Evolutionary conservation across 2,329 filamentous ascomycete genomes (phyloP), one percentile per base, ranked within the genome.

Genomic region (Aphanocladium album): DNA sequence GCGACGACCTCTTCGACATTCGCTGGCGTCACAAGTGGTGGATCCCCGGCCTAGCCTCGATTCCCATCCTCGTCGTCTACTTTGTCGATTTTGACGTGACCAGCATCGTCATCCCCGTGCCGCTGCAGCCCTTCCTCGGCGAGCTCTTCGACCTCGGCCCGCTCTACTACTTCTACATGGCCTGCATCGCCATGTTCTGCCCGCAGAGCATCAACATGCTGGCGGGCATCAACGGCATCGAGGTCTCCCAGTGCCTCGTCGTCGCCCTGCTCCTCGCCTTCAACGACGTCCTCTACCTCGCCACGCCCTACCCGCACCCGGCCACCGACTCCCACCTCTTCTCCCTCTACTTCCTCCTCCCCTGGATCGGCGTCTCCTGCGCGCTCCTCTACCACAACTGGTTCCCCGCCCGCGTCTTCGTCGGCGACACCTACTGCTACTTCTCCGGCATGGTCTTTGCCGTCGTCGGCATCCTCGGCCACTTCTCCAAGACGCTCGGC

Each of bases 401-500:
- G 90, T 99, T 92, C 72, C 95, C 95, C 0, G 91, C 93, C 25
- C 88, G 87, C 68, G 95, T 98, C 11, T 99, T 99, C 70, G 93
- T 98, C 11, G 95, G 95, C 60, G 95, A 99, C 75, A 99, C 95
- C 4, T 99, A 98, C 82, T 99, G 95, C 82, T 99, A 99, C 78
- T 97, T 99, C 74, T 95, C 95, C 0, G 95, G 95, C 66, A 99
- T 99, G 92, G 90, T 98, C 43, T 99, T 99, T 72, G 95, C 93
- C 58, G 93, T 97, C 49, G 95, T 98, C 65, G 92, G 91, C 64
- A 98, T 99, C 70, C 83, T 97, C 57, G 95, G 95, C 25, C 95
- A 99, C 78, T 99, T 99, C 78, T 96, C 90, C 79, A 99, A 99
- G 78, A 99, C 95, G 1, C 83, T 99, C 50, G 83, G 96, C 60